Evolutionary conservation across 192 early-diverging fungal species (phyloP).

Genomic region (Rhizophlyctis rosea): DNA sequence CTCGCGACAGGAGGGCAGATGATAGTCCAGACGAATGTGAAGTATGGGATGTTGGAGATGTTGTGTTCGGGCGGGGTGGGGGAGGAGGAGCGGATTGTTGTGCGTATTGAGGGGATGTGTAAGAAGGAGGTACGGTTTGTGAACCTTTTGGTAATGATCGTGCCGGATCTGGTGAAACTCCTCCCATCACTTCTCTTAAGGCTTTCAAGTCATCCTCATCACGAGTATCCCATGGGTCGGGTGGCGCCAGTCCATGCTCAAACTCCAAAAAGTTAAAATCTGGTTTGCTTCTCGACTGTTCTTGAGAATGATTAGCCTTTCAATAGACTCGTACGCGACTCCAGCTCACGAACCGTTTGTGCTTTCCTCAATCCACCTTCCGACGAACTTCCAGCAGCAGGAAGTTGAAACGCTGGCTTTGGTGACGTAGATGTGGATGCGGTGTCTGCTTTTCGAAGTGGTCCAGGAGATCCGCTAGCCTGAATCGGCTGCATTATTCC

Average conservation of each 20-base stretch:
- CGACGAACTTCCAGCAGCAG: background rate
- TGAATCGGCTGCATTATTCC: slow-evolving; percentile 52
- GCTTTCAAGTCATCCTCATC: slow-evolving; percentile 53
- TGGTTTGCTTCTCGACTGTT: background rate
- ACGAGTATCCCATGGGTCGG: slow-evolving; percentile 60
- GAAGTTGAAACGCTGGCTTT: background rate
- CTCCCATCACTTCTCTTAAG: slow-evolving; percentile 49
- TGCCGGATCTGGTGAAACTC: too few relatives aligned
- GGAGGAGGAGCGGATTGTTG: background rate
- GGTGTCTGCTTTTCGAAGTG: background rate
- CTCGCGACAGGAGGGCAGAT: background rate
- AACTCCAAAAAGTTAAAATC: slow-evolving; percentile 56
- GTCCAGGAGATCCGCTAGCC: slow-evolving; percentile 21
- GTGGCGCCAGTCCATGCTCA: slow-evolving; percentile 61
- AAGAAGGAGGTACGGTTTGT: too few relatives aligned
- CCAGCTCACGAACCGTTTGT: too few relatives aligned
- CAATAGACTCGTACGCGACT: background rate
- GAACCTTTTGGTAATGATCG: too few relatives aligned
- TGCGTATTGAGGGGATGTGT: background rate
- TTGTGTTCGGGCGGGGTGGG: background rate
- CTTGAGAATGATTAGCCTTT: background rate
- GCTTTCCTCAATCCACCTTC: background rate
- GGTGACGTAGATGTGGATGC: slow-evolving; percentile 11
- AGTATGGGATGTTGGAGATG: background rate
- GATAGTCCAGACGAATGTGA: too few relatives aligned